phyloP scores from a whole-genome alignment of 306 rosid genomes.

The Leucaena leucocephala region DNA sequence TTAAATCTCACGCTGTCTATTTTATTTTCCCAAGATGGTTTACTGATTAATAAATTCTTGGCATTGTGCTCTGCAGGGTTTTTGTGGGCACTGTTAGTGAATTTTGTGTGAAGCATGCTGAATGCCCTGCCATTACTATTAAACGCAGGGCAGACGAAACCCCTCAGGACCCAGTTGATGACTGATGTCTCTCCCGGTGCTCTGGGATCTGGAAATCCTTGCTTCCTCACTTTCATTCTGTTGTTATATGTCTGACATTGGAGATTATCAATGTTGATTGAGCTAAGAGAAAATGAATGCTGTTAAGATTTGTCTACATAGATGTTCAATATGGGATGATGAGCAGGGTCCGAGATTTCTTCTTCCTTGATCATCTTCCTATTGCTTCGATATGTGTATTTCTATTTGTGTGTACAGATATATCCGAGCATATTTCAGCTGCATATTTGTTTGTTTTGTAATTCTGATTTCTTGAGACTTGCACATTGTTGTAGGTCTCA shows the following conservation, averaged over 20 bases:
- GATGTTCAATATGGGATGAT: constrained; percentile 24
- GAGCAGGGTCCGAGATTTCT: constrained; percentile 8
- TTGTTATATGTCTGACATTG: background rate
- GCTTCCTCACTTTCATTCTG: background rate
- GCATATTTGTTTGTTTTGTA: constrained; percentile 6
- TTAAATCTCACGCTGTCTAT: background rate
- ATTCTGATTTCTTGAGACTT: constrained; percentile 8
- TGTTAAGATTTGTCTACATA: constrained; percentile 26
- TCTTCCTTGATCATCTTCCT: background rate
- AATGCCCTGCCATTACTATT: constrained; percentile 92
- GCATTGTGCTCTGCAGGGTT: constrained; percentile 58
- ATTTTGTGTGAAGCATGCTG: constrained; percentile 91
- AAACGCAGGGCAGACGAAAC: constrained; percentile 83
- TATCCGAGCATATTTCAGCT: constrained; percentile 7
- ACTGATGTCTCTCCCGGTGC: constrained; percentile 46
- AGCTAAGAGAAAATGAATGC: background rate
- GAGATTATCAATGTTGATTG: constrained; percentile 21
- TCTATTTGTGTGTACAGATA: constrained; percentile 29
- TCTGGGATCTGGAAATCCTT: background rate
- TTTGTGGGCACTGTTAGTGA: constrained; percentile 98
- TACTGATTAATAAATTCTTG: constrained; percentile 17
- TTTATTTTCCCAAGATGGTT: background rate
- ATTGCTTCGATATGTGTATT: constrained; percentile 14
- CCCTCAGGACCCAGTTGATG: constrained; percentile 94
- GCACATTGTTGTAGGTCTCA: background rate